These are phyloP conservation scores for Neckera pumila DNA, from an alignment of 225 moss, liverwort and hornwort genomes.

Conservation along the genomic window DNA sequence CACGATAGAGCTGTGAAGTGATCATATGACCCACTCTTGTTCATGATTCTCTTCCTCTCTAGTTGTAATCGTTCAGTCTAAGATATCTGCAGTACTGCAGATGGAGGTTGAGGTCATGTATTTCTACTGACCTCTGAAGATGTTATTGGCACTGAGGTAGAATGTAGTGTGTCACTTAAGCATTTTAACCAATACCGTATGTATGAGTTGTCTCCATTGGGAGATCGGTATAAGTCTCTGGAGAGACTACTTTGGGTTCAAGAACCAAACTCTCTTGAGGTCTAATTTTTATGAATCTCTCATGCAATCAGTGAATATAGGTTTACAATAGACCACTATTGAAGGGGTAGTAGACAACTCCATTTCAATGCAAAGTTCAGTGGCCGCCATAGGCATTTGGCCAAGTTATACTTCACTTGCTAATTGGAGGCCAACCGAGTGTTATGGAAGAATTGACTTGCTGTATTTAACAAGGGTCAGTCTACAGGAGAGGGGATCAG, in stretches of 20 bases:
- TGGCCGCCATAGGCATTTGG: neutral
- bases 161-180: neutral
- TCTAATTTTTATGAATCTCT: neutral
- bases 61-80: neutral
- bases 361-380: neutral
- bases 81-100: neutral
- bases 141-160: neutral
- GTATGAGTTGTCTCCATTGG: neutral
- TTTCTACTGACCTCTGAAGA: neutral
- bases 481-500: neutral
- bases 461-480: neutral
- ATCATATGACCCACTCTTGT: neutral
- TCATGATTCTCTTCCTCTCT: neutral
- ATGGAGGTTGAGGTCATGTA: neutral
- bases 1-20: neutral
- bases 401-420: neutral
- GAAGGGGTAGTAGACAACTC: neutral
- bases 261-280: neutral
- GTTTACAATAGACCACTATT: neutral
- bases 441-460: neutral
- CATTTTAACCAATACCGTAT: neutral
- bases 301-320: neutral
- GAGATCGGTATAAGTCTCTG: neutral
- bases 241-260: neutral
- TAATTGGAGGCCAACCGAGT: neutral